phyloP scores from a whole-genome alignment of 768 basidiomycete genomes.

The Hypholoma sublateritium region DNA sequence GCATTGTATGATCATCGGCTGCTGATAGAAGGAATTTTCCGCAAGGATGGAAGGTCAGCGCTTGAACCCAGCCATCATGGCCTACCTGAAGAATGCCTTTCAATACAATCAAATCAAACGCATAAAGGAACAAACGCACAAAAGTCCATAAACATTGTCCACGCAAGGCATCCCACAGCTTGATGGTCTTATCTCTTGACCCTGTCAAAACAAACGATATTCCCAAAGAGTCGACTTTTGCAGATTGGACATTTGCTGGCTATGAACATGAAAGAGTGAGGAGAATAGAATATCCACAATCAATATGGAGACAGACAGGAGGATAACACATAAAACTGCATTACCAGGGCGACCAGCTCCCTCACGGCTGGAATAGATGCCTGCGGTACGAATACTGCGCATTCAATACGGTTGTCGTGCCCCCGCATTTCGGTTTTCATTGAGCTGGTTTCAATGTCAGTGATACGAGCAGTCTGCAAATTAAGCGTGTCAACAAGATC shows the following conservation, averaged over 20 bases:
- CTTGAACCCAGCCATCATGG: slow-evolving; percentile 91
- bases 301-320: background rate
- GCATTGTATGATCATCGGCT: slow-evolving; percentile 89
- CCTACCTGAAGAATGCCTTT: slow-evolving; percentile 44
- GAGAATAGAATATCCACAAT: background rate
- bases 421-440: slow-evolving; percentile 83
- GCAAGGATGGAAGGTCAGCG: slow-evolving; percentile 84
- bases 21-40: slow-evolving; percentile 91
- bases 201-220: slow-evolving; percentile 72
- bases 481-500: background rate
- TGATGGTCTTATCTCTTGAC: slow-evolving; percentile 89
- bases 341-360: slow-evolving; percentile 73
- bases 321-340: background rate
- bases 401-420: slow-evolving; percentile 86
- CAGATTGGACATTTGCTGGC: slow-evolving; percentile 23
- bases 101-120: slow-evolving; percentile 7
- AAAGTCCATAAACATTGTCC: slow-evolving; percentile 82
- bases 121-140: slow-evolving; percentile 36
- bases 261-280: slow-evolving; percentile 1
- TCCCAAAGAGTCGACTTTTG: slow-evolving; percentile 29
- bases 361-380: slow-evolving; percentile 75
- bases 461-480: slow-evolving; percentile 22
- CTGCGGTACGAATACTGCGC: slow-evolving; percentile 77
- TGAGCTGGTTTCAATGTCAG: slow-evolving; percentile 50
- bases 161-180: slow-evolving; percentile 83